Percentiles rank a stretch among this genome's conserved stretches.
phyloP scores from a whole-genome alignment of 2,329 filamentous ascomycete genomes.

The Thyridium curvatum region DNA sequence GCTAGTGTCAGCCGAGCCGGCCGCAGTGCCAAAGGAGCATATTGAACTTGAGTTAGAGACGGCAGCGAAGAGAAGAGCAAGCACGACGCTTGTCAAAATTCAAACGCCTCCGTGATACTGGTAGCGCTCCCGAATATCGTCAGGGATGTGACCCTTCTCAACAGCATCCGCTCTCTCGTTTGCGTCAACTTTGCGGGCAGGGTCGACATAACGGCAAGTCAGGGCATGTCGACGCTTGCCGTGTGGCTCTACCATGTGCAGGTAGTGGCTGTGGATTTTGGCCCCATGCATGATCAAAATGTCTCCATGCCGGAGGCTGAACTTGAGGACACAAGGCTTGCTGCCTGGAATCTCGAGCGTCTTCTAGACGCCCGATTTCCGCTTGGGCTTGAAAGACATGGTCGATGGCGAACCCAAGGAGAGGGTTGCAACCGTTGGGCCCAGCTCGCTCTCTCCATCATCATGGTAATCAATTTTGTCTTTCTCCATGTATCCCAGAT shows the following conservation, averaged over 20 bases:
- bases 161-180: slow-evolving; percentile 17
- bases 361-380: slow-evolving; percentile 15
- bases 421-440: slow-evolving; percentile 55
- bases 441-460: slow-evolving; percentile 57
- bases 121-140: slow-evolving; percentile 14
- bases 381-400: slow-evolving; percentile 55
- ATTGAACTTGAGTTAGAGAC: too few species aligned
- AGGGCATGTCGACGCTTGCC: slow-evolving; percentile 49
- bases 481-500: slow-evolving; percentile 55
- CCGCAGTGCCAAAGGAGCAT: too few species aligned
- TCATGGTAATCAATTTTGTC: slow-evolving; percentile 58
- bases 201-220: slow-evolving; percentile 46
- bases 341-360: slow-evolving; percentile 8
- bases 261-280: slow-evolving; percentile 29
- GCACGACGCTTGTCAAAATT: too few species aligned
- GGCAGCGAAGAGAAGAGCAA: too few species aligned
- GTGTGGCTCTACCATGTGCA: slow-evolving; percentile 45
- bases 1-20: too few species aligned
- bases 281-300: slow-evolving; percentile 29
- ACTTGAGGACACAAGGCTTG: slow-evolving; percentile 22
- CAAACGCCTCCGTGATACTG: slow-evolving; percentile 18
- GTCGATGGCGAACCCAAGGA: slow-evolving; percentile 51
- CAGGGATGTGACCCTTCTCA: slow-evolving; percentile 26
- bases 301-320: slow-evolving; percentile 54
- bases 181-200: slow-evolving; percentile 27